phyloP scores from a whole-genome alignment of 768 basidiomycete genomes.

The Mycena floridula region DNA sequence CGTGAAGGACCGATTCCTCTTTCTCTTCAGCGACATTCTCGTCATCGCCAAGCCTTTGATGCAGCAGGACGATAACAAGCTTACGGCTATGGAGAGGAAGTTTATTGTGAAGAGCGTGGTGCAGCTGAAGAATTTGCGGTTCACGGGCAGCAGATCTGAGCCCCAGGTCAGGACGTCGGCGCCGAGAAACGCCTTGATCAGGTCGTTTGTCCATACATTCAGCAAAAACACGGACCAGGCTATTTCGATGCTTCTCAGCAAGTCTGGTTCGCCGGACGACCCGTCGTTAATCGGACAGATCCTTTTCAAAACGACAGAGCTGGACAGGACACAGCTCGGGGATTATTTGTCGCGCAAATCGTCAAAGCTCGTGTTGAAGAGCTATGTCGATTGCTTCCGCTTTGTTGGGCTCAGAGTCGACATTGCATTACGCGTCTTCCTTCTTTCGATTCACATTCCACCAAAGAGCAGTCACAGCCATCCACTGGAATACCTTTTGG shows the following conservation, averaged over 20 bases:
- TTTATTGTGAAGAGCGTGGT: slow-evolving; percentile 91
- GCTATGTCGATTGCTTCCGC: slow-evolving; percentile 85
- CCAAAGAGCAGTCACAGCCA: slow-evolving; percentile 23
- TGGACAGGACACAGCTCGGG: slow-evolving; percentile 80
- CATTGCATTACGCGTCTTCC: slow-evolving; percentile 83
- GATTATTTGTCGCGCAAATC: slow-evolving; percentile 74
- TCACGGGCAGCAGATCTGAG: slow-evolving; percentile 66
- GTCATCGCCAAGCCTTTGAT: slow-evolving; percentile 85
- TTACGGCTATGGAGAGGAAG: slow-evolving; percentile 63
- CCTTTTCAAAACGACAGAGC: slow-evolving; percentile 75
- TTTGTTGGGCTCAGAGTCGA: slow-evolving; percentile 82
- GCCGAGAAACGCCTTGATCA: slow-evolving; percentile 55
- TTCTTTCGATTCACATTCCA: slow-evolving; percentile 69
- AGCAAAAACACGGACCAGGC: slow-evolving; percentile 75
- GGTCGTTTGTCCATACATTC: slow-evolving; percentile 76
- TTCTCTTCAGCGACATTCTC: slow-evolving; percentile 95
- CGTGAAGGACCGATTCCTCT: slow-evolving; percentile 92
- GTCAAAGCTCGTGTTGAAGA: slow-evolving; percentile 70
- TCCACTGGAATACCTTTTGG: slow-evolving; percentile 66
- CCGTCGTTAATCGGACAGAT: slow-evolving; percentile 69
- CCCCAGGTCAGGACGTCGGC: slow-evolving; percentile 28
- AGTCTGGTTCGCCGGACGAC: slow-evolving; percentile 56
- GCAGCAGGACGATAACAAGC: slow-evolving; percentile 58
- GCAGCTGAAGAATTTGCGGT: slow-evolving; percentile 61
- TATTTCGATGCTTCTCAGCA: slow-evolving; percentile 61